Base-by-base conservation (phyloP, 106 monocot genomes). In the Iris macrosiphon region DNA sequence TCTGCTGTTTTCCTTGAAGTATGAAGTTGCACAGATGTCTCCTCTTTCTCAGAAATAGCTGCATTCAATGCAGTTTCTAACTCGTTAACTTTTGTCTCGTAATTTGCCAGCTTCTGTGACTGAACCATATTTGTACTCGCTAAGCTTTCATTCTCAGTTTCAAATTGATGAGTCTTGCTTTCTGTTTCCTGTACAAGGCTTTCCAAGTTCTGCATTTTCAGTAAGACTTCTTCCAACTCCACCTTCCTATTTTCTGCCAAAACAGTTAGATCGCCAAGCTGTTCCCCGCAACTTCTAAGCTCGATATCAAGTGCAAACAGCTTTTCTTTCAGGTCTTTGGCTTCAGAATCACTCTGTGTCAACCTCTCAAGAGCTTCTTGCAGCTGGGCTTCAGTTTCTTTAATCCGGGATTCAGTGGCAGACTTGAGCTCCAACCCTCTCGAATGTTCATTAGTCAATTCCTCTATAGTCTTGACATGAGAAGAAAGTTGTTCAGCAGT, bases 341-440 rank as follows among this genome's bases (percentile, higher is more conserved):
- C 53, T 71, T 92, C 92, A 61, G 66, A 70, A 55, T 87, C 83
- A 47, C 38, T 82, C 21, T 69, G 52, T 39, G 41, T 65, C 19
- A 65, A 23, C 59, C 26, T 82, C 64, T 82, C 76, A 68, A 73
- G 48, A 51, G 79, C 78, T 48, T 86, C 79, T 54, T 57, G 45
- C 34, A 85, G 59, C 31, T 82, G 63, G 37, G 23, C 18, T 57
- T 92, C 73, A 40, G 70, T 71, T 71, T 92, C 76, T 57, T 71
- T 73, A 10, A 63, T 49, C n/a, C 62, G 70, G 7, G 75, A 72
- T 72, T 85, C 81, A 55, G 79, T 40, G 38, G 42, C 67, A 48
- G 73, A 78, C 4, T 82, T 81, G 37, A 82, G 55, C 38, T 85
- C 79, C 64, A 82, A 55, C 7, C 51, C 64, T 64, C 73, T 85